Conservation (phyloP, 176 grass and related monocot species). For the Oryza meyeriana region DNA sequence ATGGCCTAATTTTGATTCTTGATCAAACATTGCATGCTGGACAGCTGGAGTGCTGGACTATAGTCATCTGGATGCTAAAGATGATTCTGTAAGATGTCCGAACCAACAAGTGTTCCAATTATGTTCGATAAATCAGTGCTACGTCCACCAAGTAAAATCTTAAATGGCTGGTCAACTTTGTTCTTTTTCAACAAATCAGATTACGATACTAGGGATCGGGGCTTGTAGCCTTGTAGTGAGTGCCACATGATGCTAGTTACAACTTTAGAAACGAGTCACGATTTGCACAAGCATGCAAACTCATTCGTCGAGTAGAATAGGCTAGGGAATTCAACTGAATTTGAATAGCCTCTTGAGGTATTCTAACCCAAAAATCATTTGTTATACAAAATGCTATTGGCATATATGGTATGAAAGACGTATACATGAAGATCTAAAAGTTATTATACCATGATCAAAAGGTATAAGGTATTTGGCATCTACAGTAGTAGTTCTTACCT, state of each 20-base stretch:
- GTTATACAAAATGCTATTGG: not conserved
- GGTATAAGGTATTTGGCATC: slow-evolving; percentile 6
- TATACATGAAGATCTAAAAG: not conserved
- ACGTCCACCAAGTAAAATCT: not conserved
- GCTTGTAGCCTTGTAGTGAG: not conserved
- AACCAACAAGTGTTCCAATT: not conserved
- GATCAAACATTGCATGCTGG: not conserved
- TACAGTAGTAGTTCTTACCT: slow-evolving; percentile 60
- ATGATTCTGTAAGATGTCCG: not conserved
- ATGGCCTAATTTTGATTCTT: not conserved
- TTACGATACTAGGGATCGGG: not conserved
- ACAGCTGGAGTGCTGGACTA: not conserved
- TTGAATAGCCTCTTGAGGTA: not conserved
- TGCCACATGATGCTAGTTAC: not conserved
- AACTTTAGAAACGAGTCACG: not conserved
- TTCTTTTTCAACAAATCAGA: not conserved
- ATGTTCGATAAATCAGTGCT: not conserved
- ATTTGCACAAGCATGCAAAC: not conserved
- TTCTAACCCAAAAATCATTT: not conserved
- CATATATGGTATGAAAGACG: slow-evolving; percentile 9
- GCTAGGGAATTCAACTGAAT: not conserved
- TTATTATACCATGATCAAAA: not conserved
- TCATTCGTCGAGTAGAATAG: not conserved
- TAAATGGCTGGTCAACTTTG: not conserved
- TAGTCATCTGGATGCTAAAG: not conserved